These are phyloP conservation scores for Globisporangium orthogonon DNA, from an alignment of 352 stramenopile genomes.

Conservation along the genomic window DNA sequence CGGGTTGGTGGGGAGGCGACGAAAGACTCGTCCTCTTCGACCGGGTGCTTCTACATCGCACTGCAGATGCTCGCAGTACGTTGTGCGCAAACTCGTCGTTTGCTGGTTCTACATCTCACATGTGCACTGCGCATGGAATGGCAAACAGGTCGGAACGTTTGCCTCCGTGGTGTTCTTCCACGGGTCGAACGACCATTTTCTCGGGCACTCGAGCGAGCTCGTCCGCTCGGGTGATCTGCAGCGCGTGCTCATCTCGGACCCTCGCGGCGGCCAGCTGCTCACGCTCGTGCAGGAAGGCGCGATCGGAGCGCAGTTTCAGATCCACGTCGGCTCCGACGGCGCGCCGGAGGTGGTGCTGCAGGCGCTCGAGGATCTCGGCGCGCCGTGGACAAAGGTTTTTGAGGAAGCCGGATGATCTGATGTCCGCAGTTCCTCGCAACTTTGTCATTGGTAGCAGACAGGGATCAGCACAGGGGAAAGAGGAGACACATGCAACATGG, in stretches of 20 bases:
- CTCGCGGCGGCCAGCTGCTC: slow-evolving; percentile 18
- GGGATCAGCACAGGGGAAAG: not conserved
- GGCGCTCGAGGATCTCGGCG: slow-evolving; percentile 15
- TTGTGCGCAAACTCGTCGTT: not conserved
- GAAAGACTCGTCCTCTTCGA: not conserved
- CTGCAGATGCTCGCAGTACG: slow-evolving; percentile 35
- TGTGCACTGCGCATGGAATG: not conserved
- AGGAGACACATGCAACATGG: not conserved
- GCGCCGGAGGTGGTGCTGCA: slow-evolving; percentile 16
- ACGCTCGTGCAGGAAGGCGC: slow-evolving; percentile 25
- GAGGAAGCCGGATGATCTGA: slow-evolving; percentile 6
- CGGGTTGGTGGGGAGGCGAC: not conserved
- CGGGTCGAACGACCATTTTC: slow-evolving; percentile 6
- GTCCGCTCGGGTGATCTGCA: slow-evolving; percentile 20
- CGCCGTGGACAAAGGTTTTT: slow-evolving; percentile 11
- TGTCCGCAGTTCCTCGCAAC: not conserved
- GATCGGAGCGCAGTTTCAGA: slow-evolving; percentile 13
- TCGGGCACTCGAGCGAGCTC: slow-evolving; percentile 9
- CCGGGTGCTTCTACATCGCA: slow-evolving; percentile 17
- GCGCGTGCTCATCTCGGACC: slow-evolving; percentile 19
- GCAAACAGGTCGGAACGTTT: slow-evolving; percentile 14
- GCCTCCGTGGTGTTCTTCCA: slow-evolving; percentile 16
- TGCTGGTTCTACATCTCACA: not conserved
- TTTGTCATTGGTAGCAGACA: not conserved
- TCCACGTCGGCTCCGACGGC: slow-evolving; percentile 39